These are phyloP conservation scores for Yarrowia galli DNA, from an alignment of 1,139 yeast species.

Conservation along the genomic window DNA sequence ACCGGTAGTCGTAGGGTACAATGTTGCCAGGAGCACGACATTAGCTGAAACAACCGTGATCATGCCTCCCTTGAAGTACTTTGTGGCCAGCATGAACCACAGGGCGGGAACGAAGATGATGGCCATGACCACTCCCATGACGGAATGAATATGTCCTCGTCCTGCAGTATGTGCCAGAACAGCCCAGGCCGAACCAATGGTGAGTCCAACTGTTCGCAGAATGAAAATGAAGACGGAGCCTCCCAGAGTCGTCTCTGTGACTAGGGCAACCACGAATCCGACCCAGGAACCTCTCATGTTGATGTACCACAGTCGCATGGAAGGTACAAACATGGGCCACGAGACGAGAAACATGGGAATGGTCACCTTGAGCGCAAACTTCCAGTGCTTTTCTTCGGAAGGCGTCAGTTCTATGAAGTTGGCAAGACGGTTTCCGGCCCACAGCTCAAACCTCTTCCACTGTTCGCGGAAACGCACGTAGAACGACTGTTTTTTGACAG, in stretches of 20 bases:
- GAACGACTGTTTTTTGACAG: neutral
- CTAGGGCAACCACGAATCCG: slow-evolving; percentile 60
- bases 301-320: slow-evolving; percentile 56
- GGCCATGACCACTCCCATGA: slow-evolving; percentile 55
- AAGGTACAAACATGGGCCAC: slow-evolving; percentile 59
- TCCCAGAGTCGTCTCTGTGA: slow-evolving; percentile 60
- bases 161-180: slow-evolving; percentile 56
- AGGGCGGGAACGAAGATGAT: slow-evolving; percentile 58
- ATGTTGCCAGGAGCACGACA: slow-evolving; percentile 56
- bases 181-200: slow-evolving; percentile 60
- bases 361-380: slow-evolving; percentile 57
- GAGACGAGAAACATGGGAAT: slow-evolving; percentile 57
- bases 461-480: neutral
- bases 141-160: slow-evolving; percentile 53
- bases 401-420: slow-evolving; percentile 46
- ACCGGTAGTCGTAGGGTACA: slow-evolving; percentile 54
- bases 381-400: slow-evolving; percentile 51
- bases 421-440: slow-evolving; percentile 40
- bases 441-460: neutral
- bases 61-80: slow-evolving; percentile 60
- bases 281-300: slow-evolving; percentile 60
- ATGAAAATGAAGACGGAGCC: slow-evolving; percentile 59
- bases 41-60: slow-evolving; percentile 58
- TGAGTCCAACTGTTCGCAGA: slow-evolving; percentile 57
- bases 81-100: slow-evolving; percentile 55